phyloP scores from a whole-genome alignment of 768 basidiomycete genomes.

The Trametes cubensis region DNA sequence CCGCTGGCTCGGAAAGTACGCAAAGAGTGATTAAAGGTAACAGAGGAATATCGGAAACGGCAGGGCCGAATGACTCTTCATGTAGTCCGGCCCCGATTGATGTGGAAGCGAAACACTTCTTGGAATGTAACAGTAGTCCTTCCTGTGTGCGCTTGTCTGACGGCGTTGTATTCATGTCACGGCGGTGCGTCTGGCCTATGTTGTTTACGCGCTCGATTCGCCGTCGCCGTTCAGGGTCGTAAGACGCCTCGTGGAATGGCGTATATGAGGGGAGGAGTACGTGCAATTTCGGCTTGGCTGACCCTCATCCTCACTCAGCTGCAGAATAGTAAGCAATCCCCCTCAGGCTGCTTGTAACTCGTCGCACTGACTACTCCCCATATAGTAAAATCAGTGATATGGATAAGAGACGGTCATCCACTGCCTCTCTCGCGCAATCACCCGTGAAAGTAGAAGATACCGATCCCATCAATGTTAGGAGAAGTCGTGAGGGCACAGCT shows the following conservation, averaged over 20 bases:
- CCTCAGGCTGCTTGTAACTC: too few species aligned
- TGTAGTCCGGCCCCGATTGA: neutral
- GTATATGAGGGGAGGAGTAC: neutral
- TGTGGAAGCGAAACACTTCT: neutral
- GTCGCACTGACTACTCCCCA: too few species aligned
- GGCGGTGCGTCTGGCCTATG: neutral
- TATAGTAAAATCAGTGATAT: too few species aligned
- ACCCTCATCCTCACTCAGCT: too few species aligned
- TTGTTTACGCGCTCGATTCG: neutral
- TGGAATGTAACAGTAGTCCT: neutral
- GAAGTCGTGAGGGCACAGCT: too few species aligned
- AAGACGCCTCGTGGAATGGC: neutral
- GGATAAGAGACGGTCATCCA: too few species aligned
- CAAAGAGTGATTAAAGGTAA: constrained; percentile 39
- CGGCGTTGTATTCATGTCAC: neutral
- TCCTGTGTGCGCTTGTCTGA: neutral
- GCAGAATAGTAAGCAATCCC: too few species aligned
- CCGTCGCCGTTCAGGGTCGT: neutral
- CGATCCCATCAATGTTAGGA: too few species aligned
- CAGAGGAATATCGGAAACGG: neutral
- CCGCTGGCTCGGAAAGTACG: constrained; percentile 79
- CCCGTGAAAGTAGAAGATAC: too few species aligned
- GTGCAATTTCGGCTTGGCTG: too few species aligned
- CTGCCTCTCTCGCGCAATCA: too few species aligned
- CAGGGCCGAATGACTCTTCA: neutral